A percentile compares a stretch with the other conserved stretches of the same genome.
Conservation (phyloP, 441 rosid genomes). For the Populus hybrid region DNA sequence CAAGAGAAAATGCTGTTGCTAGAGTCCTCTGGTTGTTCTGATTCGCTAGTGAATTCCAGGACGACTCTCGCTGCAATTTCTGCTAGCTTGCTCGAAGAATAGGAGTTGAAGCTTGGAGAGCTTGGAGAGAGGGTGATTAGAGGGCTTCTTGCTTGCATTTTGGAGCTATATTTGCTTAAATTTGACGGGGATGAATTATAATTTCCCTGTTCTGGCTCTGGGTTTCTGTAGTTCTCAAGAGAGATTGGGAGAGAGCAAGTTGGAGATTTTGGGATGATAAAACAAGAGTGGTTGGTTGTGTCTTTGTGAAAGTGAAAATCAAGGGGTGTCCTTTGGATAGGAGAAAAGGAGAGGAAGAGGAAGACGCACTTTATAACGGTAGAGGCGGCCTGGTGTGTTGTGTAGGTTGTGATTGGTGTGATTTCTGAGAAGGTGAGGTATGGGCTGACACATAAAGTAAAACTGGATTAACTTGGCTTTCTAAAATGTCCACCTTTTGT, state of each 20-base stretch:
- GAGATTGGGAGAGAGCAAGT: neutral
- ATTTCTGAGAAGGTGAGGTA: neutral
- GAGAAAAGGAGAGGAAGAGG: neutral
- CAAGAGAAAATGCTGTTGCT: neutral
- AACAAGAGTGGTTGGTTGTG: neutral
- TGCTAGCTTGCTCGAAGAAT: slow-evolving; percentile 53
- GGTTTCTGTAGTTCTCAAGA: neutral
- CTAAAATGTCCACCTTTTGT: neutral
- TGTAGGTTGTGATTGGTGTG: neutral
- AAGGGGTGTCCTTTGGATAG: neutral
- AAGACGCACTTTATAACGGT: neutral
- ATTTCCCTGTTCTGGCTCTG: neutral
- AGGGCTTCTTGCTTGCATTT: slow-evolving; percentile 44
- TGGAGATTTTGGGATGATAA: neutral
- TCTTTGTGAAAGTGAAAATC: neutral
- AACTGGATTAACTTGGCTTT: neutral
- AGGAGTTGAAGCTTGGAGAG: slow-evolving; percentile 55
- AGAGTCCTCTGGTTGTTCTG: neutral
- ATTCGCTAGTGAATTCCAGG: slow-evolving; percentile 43
- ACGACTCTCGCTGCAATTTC: slow-evolving; percentile 78
- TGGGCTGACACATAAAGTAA: neutral
- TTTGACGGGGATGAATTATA: neutral
- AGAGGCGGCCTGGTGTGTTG: neutral
- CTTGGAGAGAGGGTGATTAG: slow-evolving; percentile 44
- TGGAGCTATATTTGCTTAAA: neutral